phyloP scores from a whole-genome alignment of 1,139 yeast species.

The Zygoascus hellenicus region DNA sequence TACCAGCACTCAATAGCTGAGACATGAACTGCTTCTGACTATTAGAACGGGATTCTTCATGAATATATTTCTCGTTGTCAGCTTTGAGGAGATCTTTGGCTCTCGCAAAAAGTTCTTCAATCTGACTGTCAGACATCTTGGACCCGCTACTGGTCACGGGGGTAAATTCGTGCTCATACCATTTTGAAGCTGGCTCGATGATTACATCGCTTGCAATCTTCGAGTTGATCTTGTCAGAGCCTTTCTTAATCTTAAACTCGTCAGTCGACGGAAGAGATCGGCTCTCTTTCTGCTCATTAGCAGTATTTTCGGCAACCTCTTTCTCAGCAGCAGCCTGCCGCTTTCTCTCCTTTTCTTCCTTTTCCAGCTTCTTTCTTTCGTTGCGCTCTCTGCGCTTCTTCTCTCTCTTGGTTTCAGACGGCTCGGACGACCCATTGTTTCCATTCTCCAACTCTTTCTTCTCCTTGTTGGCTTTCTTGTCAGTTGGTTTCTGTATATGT shows the following conservation, averaged over 20 bases:
- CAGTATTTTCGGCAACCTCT: constrained; percentile 25
- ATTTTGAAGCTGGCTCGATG: constrained; percentile 62
- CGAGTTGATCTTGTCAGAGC: constrained; percentile 8
- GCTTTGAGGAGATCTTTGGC: constrained; percentile 61
- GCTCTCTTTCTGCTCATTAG: constrained; percentile 21
- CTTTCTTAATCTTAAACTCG: constrained; percentile 7
- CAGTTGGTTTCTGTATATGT: constrained; percentile 15
- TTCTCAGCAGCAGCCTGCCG: constrained; percentile 20
- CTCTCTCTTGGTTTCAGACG: constrained; percentile 1
- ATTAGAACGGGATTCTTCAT: constrained; percentile 72
- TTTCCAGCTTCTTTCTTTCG: constrained; percentile 25
- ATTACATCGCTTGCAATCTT: constrained; percentile 38
- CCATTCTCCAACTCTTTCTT: constrained; percentile 35
- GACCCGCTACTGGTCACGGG: constrained; percentile 33
- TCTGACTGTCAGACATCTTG: constrained; percentile 45
- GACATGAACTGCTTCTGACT: constrained; percentile 87
- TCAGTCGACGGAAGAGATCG: constrained; percentile 21
- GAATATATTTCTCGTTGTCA: constrained; percentile 68
- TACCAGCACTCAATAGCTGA: constrained; percentile 87
- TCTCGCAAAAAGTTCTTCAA: constrained; percentile 55
- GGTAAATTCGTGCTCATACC: constrained; percentile 58
- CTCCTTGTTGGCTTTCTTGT: constrained; percentile 31
- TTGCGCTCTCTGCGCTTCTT: constrained; percentile 24
- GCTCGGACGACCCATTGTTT: constrained; percentile 15
- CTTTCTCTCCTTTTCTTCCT: constrained; percentile 15